Conservation (phyloP, 495 filamentous ascomycete species). For the Clohesyomyces aquaticus region DNA sequence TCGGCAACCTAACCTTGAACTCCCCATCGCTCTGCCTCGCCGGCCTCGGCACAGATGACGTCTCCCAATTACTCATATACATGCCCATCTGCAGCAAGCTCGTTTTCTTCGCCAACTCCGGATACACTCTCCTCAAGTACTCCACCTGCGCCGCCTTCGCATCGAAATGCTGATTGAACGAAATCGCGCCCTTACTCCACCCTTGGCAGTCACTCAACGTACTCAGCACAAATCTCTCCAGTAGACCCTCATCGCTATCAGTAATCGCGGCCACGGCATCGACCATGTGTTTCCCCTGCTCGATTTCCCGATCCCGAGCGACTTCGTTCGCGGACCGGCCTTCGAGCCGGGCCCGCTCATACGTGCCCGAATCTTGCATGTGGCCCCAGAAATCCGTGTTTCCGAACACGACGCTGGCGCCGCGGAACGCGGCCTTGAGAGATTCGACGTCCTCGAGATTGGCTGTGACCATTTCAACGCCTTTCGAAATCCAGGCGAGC, state of each 20-base stretch:
- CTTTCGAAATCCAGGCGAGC: conserved; percentile 47
- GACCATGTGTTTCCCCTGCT: conserved; percentile 55
- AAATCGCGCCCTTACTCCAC: conserved; percentile 43
- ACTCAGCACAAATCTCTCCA: conserved; percentile 37
- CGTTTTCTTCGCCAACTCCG: conserved; percentile 52
- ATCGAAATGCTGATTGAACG: conserved; percentile 42
- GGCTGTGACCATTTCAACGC: conserved; percentile 55
- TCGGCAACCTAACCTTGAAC: conserved; percentile 26
- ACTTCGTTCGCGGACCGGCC: conserved; percentile 49
- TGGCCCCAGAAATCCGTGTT: conserved; percentile 58
- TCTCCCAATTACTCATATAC: conserved; percentile 47
- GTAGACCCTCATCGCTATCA: too few relatives aligned
- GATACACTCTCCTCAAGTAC: conserved; percentile 49
- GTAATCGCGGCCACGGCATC: conserved; percentile 52
- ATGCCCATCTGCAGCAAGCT: conserved; percentile 49
- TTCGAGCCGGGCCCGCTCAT: conserved; percentile 27
- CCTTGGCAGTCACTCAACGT: conserved; percentile 36
- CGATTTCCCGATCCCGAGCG: conserved; percentile 55
- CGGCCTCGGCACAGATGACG: neutral
- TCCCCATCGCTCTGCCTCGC: conserved; percentile 36
- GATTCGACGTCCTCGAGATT: conserved; percentile 52
- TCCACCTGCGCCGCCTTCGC: conserved; percentile 49
- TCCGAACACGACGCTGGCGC: conserved; percentile 56
- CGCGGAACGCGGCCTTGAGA: conserved; percentile 53
- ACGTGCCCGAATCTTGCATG: conserved; percentile 43